phyloP scores from a whole-genome alignment of 192 early-diverging fungal species.

The Piromyces finnis region DNA sequence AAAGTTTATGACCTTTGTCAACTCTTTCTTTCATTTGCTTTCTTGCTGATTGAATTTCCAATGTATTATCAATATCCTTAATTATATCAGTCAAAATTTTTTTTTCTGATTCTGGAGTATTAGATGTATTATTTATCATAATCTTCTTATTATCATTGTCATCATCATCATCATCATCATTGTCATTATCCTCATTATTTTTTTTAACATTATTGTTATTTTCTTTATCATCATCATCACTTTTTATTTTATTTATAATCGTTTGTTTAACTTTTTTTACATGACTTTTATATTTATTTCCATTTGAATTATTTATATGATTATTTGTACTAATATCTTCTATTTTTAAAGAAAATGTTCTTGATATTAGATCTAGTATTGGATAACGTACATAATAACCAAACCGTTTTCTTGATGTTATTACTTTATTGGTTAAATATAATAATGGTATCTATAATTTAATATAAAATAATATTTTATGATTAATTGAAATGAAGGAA shows the following conservation, averaged over 20 bases:
- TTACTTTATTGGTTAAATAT: neutral
- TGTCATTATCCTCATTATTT: too few relatives aligned
- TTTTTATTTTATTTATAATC: too few relatives aligned
- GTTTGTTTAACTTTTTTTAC: too few relatives aligned
- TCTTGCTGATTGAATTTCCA: neutral
- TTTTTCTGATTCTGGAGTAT: neutral
- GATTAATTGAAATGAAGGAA: too few relatives aligned
- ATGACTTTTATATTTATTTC: too few relatives aligned
- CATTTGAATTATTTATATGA: neutral
- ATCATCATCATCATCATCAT: neutral
- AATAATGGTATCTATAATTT: neutral
- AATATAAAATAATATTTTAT: too few relatives aligned
- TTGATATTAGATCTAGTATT: neutral
- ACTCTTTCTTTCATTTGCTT: neutral
- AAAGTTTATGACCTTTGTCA: neutral
- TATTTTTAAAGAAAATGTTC: neutral
- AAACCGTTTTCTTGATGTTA: neutral
- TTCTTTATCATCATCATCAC: neutral
- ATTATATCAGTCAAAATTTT: neutral
- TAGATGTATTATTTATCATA: neutral
- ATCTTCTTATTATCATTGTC: neutral
- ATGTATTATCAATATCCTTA: neutral
- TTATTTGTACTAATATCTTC: neutral
- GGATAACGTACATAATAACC: neutral
- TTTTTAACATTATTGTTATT: too few relatives aligned